Conservation (phyloP, 768 basidiomycete species). For the Auriscalpium microsporum region DNA sequence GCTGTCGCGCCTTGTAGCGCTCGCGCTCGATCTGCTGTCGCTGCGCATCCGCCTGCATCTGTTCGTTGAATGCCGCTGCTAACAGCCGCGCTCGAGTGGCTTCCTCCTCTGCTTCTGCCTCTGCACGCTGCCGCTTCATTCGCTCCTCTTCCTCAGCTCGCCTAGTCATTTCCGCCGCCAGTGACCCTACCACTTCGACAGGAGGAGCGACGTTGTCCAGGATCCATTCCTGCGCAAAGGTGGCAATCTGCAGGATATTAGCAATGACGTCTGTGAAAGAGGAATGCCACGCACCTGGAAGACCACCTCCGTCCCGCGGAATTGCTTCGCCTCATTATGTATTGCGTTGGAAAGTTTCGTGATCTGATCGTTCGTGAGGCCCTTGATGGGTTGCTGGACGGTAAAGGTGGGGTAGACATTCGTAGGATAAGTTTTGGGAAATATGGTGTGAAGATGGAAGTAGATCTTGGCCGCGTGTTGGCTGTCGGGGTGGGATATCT, state of each 20-base stretch:
- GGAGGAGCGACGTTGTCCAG: slow-evolving; percentile 45
- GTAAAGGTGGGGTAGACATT: slow-evolving; percentile 61
- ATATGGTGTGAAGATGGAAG: slow-evolving; percentile 63
- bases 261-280: not conserved
- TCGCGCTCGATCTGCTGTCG: slow-evolving; percentile 48
- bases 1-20: slow-evolving; percentile 45
- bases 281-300: slow-evolving; percentile 50
- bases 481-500: slow-evolving; percentile 57
- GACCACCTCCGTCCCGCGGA: slow-evolving; percentile 67
- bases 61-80: slow-evolving; percentile 54
- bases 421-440: slow-evolving; percentile 77
- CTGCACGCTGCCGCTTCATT: slow-evolving; percentile 48
- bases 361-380: slow-evolving; percentile 50
- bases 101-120: slow-evolving; percentile 43
- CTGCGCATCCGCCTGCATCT: slow-evolving; percentile 59
- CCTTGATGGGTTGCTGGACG: slow-evolving; percentile 56
- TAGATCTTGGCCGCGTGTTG: slow-evolving; percentile 47
- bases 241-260: slow-evolving; percentile 44
- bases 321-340: slow-evolving; percentile 55
- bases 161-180: slow-evolving; percentile 71
- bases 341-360: slow-evolving; percentile 49
- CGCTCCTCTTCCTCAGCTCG: slow-evolving; percentile 64
- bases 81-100: slow-evolving; percentile 34
- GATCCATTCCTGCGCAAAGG: slow-evolving; percentile 66
- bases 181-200: slow-evolving; percentile 54